Conservation (phyloP, 2,329 filamentous ascomycete genomes). For the Xylaria hypoxylon region DNA sequence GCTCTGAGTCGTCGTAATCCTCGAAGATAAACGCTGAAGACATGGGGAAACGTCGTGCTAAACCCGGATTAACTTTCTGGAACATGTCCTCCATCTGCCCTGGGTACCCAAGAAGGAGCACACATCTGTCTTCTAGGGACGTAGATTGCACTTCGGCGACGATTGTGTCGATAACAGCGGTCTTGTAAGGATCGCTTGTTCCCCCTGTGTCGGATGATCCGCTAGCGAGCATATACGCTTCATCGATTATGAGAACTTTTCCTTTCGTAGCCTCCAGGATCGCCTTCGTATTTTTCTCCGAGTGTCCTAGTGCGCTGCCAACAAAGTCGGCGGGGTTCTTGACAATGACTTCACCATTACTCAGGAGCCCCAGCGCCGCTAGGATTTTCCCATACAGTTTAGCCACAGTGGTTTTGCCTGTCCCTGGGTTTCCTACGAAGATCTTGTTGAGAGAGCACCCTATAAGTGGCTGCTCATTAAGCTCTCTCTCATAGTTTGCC, state of each 20-base stretch:
- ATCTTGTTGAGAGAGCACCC: background rate
- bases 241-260: slow-evolving; percentile 84
- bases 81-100: slow-evolving; percentile 79
- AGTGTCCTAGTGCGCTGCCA: slow-evolving; percentile 70
- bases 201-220: slow-evolving; percentile 34
- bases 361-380: too few species aligned
- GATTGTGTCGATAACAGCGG: slow-evolving; percentile 77
- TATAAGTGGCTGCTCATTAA: background rate
- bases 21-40: slow-evolving; percentile 74
- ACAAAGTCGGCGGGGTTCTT: slow-evolving; percentile 81
- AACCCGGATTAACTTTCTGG: slow-evolving; percentile 79
- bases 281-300: slow-evolving; percentile 77
- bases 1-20: slow-evolving; percentile 71
- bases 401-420: background rate
- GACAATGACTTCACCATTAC: too few species aligned
- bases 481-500: background rate
- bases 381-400: slow-evolving; percentile 1
- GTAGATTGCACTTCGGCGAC: slow-evolving; percentile 78
- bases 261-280: slow-evolving; percentile 75
- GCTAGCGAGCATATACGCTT: slow-evolving; percentile 75
- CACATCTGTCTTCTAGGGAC: slow-evolving; percentile 77
- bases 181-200: slow-evolving; percentile 61
- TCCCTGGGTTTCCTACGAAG: background rate
- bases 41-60: slow-evolving; percentile 71
- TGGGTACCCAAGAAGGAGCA: slow-evolving; percentile 77